Evolutionary conservation across 352 stramenopile genomes (phyloP).

Genomic region (Thraustochytrium sp.): DNA sequence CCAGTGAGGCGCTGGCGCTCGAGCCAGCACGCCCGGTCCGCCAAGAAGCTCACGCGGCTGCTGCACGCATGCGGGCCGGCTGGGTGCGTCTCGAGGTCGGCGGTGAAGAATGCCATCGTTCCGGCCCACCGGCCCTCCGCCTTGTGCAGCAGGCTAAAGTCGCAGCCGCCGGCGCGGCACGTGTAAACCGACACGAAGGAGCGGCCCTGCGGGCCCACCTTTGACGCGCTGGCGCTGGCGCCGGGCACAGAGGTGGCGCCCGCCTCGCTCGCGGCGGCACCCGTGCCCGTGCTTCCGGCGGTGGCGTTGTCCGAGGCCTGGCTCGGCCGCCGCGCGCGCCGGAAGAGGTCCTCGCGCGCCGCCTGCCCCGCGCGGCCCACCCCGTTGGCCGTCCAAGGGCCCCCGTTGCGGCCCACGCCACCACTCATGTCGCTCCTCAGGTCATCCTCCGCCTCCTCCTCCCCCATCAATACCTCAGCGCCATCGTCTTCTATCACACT

Average conservation of each 20-base stretch:
- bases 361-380: no score
- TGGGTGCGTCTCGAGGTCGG: background rate
- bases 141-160: constrained; percentile 14
- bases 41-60: background rate
- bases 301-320: background rate
- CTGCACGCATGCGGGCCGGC: constrained; percentile 14
- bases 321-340: background rate
- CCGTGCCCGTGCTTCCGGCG: background rate
- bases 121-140: constrained; percentile 26
- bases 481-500: no score
- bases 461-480: no score
- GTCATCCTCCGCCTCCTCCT: no score
- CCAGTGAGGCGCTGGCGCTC: constrained; percentile 25
- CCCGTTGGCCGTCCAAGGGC: no score
- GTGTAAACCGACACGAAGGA: background rate
- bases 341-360: background rate
- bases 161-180: background rate
- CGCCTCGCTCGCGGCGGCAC: background rate
- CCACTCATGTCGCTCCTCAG: no score
- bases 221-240: background rate
- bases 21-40: background rate
- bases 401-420: no score
- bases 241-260: background rate
- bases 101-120: background rate
- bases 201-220: background rate